phyloP scores from a whole-genome alignment of 768 basidiomycete species.

The Pholiota conissans region DNA sequence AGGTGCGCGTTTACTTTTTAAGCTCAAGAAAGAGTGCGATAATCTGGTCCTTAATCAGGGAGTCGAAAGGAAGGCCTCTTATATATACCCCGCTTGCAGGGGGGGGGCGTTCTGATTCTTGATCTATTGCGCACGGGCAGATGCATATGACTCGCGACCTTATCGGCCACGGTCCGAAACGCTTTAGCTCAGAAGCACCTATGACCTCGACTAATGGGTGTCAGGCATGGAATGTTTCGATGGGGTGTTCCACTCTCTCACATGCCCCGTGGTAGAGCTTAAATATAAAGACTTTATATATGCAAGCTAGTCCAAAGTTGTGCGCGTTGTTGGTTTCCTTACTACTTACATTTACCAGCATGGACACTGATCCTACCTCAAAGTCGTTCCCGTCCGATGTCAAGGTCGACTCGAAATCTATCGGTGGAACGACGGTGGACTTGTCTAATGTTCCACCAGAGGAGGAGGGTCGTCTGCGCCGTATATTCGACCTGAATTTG shows the following conservation, averaged over 20 bases:
- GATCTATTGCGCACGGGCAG: neutral
- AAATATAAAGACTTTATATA: neutral
- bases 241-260: neutral
- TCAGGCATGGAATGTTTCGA: neutral
- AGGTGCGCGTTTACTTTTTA: neutral
- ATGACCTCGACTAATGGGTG: neutral
- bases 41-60: neutral
- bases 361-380: conserved; percentile 8
- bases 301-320: neutral
- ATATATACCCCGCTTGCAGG: neutral
- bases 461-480: conserved; percentile 32
- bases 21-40: no score
- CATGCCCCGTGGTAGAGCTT: neutral
- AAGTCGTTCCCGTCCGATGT: neutral
- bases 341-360: neutral
- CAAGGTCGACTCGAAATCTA: neutral
- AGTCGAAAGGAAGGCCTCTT: neutral
- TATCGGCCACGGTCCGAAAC: neutral
- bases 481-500: conserved; percentile 42
- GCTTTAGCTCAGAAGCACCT: neutral
- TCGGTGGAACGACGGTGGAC: conserved; percentile 2
- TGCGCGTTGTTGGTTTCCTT: neutral
- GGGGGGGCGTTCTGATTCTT: no score
- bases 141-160: neutral
- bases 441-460: conserved; percentile 18